Evolutionary conservation across 2,329 filamentous ascomycete species (phyloP).

Genomic region (Alternaria hordeiaustralica): DNA sequence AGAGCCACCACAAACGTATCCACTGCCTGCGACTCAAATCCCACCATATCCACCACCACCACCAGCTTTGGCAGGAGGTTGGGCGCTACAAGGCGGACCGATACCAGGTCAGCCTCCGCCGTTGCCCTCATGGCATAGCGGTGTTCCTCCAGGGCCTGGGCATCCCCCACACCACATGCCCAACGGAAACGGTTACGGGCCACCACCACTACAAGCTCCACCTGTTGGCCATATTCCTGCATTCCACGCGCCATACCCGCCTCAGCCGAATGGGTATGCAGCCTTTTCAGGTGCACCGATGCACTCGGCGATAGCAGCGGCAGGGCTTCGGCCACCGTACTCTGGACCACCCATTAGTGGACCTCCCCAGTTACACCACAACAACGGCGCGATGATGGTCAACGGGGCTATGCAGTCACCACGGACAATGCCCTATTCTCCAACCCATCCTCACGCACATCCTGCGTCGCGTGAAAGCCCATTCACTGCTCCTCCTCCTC

Average conservation of each 20-base stretch:
- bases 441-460: conserved; percentile 43
- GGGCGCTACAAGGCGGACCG: conserved; percentile 28
- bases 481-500: conserved; percentile 40
- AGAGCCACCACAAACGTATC: conserved; percentile 42
- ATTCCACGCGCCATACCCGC: conserved; percentile 42
- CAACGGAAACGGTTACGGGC: conserved; percentile 40
- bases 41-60: conserved; percentile 29
- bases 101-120: conserved; percentile 38
- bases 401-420: conserved; percentile 49
- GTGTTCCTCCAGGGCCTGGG: conserved; percentile 30
- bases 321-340: conserved; percentile 38
- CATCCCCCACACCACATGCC: conserved; percentile 35
- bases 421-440: conserved; percentile 44
- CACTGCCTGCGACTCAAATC: conserved; percentile 42
- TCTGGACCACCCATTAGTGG: conserved; percentile 35
- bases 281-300: conserved; percentile 40
- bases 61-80: conserved; percentile 28
- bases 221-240: conserved; percentile 36
- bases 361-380: conserved; percentile 43
- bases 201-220: conserved; percentile 29
- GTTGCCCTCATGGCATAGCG: conserved; percentile 38
- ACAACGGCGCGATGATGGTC: conserved; percentile 38
- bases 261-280: conserved; percentile 44
- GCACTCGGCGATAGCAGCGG: conserved; percentile 37
- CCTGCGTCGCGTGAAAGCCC: conserved; percentile 46